Conservation (phyloP, 495 filamentous ascomycete species). For the Collariella sp. region DNA sequence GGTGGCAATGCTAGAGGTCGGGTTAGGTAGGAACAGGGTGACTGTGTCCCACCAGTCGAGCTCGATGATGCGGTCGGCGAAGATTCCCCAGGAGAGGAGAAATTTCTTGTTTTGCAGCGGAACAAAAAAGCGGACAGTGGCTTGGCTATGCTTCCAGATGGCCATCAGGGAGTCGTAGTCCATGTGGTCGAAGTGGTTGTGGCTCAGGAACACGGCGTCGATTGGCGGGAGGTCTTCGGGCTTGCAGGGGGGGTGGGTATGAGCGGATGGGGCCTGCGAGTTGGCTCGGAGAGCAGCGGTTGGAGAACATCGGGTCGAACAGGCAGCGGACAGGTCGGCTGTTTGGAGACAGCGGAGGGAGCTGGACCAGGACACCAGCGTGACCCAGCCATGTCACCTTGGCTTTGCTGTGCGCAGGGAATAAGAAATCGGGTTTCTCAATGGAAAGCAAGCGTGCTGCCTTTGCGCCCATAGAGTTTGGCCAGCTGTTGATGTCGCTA, state of each 20-base stretch:
- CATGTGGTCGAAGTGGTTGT: conserved; percentile 49
- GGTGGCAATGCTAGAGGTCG: conserved; percentile 7
- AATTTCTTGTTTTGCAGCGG: conserved; percentile 32
- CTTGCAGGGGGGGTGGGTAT: conserved; percentile 40
- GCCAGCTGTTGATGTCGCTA: conserved; percentile 13
- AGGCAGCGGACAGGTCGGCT: conserved; percentile 27
- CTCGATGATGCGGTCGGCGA: conserved; percentile 34
- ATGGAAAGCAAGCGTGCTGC: conserved; percentile 15
- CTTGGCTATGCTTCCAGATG: conserved; percentile 26
- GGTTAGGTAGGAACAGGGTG: conserved; percentile 11
- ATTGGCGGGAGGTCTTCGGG: conserved; percentile 40
- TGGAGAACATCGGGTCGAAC: conserved; percentile 48
- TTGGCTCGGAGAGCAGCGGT: conserved; percentile 39
- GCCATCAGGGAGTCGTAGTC: conserved; percentile 35
- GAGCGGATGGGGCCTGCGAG: conserved; percentile 44
- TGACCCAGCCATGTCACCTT: conserved; percentile 49
- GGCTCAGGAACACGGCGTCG: conserved; percentile 42
- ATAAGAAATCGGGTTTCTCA: conserved; percentile 22
- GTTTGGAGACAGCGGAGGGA: conserved; percentile 9
- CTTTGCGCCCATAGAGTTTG: conserved; percentile 14
- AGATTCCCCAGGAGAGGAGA: conserved; percentile 35
- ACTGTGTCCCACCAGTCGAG: conserved; percentile 48
- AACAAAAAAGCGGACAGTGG: conserved; percentile 37
- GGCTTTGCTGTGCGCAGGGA: conserved; percentile 9
- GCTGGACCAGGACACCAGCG: conserved; percentile 42